Conservation (phyloP, 2,329 filamentous ascomycete species). For the Cercospora citrullina region DNA sequence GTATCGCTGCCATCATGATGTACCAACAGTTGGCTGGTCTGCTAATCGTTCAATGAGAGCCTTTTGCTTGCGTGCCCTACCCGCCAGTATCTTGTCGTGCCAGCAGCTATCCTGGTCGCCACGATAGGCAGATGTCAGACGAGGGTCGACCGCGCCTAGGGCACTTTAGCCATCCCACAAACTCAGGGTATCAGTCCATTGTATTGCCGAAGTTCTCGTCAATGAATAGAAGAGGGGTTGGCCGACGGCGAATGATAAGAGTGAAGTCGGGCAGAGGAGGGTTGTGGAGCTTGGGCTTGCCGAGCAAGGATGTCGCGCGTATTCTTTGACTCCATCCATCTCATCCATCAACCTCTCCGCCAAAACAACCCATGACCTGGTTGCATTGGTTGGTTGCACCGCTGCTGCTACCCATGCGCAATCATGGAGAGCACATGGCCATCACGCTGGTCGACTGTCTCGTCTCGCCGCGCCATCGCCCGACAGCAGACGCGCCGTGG, state of each 20-base stretch:
- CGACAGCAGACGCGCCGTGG: not conserved
- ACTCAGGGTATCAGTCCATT: not conserved
- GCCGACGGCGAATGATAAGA: slow-evolving; percentile 13
- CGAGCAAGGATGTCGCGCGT: not conserved
- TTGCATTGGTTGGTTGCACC: not conserved
- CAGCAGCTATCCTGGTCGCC: slow-evolving; percentile 5
- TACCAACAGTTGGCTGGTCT: not conserved
- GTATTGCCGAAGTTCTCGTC: not conserved
- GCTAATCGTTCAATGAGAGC: not conserved
- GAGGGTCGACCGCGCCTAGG: not conserved
- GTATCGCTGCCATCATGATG: not conserved
- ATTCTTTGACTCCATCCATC: not conserved
- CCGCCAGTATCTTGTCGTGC: not conserved
- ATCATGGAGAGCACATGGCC: not conserved
- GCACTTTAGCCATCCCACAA: not conserved
- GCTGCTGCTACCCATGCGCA: not conserved
- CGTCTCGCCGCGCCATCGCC: not conserved
- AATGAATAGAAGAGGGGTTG: not conserved
- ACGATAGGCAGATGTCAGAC: slow-evolving; percentile 8
- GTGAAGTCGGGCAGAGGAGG: not conserved
- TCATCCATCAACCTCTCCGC: not conserved
- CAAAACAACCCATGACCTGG: not conserved
- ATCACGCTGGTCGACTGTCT: not conserved
- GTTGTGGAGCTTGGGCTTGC: slow-evolving; percentile 1
- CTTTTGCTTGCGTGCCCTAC: slow-evolving; percentile 1